These are phyloP conservation scores for Oryza rufipogon DNA, from an alignment of 176 grass and related monocot species.

Conservation along the genomic window DNA sequence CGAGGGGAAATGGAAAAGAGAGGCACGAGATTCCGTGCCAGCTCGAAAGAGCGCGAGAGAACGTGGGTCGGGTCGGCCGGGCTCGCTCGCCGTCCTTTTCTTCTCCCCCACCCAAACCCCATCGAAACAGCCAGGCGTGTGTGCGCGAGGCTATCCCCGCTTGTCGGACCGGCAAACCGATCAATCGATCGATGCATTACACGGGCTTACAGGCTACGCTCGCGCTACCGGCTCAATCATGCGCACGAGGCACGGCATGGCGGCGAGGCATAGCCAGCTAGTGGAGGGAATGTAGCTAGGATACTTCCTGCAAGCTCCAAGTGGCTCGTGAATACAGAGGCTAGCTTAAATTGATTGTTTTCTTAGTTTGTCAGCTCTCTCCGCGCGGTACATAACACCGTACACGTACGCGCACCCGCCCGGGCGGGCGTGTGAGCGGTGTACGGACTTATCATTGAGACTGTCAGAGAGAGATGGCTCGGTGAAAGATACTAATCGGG, in stretches of 20 bases:
- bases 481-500: neutral
- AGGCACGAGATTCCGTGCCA: constrained; percentile 51
- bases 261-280: neutral
- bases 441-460: constrained; percentile 30
- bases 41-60: constrained; percentile 53
- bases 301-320: neutral
- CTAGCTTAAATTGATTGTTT: neutral
- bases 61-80: constrained; percentile 44
- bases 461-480: neutral
- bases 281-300: neutral
- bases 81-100: constrained; percentile 24
- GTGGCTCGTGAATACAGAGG: constrained; percentile 25
- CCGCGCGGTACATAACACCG: constrained; percentile 27
- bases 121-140: constrained; percentile 4
- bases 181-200: neutral
- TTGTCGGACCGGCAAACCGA: constrained; percentile 26
- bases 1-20: constrained; percentile 23
- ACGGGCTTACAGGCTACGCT: constrained; percentile 1
- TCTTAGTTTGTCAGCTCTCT: constrained; percentile 6
- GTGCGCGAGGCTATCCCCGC: constrained; percentile 7
- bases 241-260: neutral
- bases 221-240: constrained; percentile 46
- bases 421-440: neutral
- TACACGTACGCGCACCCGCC: neutral
- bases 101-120: constrained; percentile 20